Conservation (phyloP, 2,329 filamentous ascomycete genomes). For the Penicillium palitans region DNA sequence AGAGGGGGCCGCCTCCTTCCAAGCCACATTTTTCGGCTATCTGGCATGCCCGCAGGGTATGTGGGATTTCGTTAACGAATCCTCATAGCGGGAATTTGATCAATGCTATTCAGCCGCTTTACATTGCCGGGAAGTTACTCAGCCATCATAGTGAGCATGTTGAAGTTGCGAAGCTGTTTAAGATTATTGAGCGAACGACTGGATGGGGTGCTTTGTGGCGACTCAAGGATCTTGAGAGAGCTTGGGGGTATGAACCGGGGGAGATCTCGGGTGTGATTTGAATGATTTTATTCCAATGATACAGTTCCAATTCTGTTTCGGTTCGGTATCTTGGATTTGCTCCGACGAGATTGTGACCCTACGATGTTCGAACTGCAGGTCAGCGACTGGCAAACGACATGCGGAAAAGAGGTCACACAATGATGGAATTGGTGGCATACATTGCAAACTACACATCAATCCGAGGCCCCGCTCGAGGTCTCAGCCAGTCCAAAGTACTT, state of each 20-base stretch:
- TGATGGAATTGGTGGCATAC: background rate
- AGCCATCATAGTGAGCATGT: constrained; percentile 50
- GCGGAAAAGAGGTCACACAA: background rate
- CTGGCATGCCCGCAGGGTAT: constrained; percentile 58
- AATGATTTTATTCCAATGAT: background rate
- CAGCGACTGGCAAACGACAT: background rate
- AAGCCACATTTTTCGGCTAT: constrained; percentile 42
- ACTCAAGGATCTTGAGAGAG: constrained; percentile 50
- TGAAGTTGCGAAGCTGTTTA: constrained; percentile 42
- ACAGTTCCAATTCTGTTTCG: background rate
- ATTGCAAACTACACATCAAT: background rate
- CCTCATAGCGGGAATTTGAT: constrained; percentile 56
- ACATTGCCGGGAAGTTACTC: constrained; percentile 55
- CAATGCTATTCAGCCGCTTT: constrained; percentile 59
- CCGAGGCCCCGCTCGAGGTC: background rate
- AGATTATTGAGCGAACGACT: constrained; percentile 52
- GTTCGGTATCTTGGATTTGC: background rate
- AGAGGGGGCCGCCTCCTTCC: constrained; percentile 20
- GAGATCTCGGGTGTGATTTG: constrained; percentile 27
- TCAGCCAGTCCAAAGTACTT: background rate
- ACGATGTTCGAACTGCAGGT: background rate
- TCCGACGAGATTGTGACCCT: background rate
- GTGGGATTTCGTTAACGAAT: constrained; percentile 57
- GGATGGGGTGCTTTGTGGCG: constrained; percentile 57
- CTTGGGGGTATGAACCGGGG: constrained; percentile 30